A percentile compares a stretch with the other conserved stretches of the same genome.
Evolutionary conservation across 495 filamentous ascomycete genomes (phyloP).

Genomic region (Hypomontagnella monticulosa): DNA sequence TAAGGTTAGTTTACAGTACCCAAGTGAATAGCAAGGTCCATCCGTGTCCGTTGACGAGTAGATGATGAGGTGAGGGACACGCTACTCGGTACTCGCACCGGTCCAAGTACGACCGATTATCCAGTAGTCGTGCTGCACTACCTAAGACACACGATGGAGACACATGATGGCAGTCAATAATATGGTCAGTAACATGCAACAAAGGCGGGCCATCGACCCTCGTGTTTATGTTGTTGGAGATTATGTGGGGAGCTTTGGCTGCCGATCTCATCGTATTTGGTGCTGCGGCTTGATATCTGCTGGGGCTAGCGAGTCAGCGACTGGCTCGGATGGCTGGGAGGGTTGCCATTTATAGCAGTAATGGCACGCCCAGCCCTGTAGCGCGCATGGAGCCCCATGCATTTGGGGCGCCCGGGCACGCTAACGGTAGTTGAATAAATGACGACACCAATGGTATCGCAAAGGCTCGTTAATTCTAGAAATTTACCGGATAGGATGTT

Average conservation of each 20-base stretch:
- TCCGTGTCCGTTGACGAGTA: conserved; percentile 28
- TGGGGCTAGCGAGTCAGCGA: conserved; percentile 25
- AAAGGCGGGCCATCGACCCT: conserved; percentile 27
- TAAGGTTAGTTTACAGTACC: conserved; percentile 12
- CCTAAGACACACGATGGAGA: background rate
- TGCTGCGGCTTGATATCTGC: conserved; percentile 30
- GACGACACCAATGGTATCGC: background rate
- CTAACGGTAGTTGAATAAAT: conserved; percentile 36
- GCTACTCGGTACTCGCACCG: background rate
- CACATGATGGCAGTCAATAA: conserved; percentile 2
- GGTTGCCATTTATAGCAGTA: conserved; percentile 35
- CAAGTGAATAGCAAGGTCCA: conserved; percentile 13
- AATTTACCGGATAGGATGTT: conserved; percentile 19
- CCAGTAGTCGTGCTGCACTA: conserved; percentile 5
- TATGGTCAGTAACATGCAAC: conserved; percentile 23
- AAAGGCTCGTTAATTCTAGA: conserved; percentile 28
- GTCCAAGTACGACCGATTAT: background rate
- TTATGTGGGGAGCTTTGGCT: conserved; percentile 30
- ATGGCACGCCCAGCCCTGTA: conserved; percentile 19
- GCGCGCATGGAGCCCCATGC: conserved; percentile 21
- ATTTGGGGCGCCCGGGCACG: conserved; percentile 14
- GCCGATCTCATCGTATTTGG: conserved; percentile 45
- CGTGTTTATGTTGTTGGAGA: conserved; percentile 35
- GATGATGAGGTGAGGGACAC: conserved; percentile 21
- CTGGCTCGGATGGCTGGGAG: conserved; percentile 24